Base-by-base conservation (phyloP, 345 rosid genomes). In the Theobroma cacao region DNA sequence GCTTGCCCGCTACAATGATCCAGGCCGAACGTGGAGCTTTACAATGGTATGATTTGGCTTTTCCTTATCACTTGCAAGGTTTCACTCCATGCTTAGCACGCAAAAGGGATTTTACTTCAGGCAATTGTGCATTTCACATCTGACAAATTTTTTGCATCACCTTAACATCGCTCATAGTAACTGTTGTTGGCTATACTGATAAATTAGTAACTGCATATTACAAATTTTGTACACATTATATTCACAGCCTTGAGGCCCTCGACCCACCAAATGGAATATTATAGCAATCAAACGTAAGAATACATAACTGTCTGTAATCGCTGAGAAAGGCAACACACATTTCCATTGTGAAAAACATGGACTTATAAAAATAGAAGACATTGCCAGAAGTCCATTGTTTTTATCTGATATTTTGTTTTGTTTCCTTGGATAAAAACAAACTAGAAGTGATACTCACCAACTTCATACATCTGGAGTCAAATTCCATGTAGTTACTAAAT, bases 1-100 rank as follows among this genome's bases (percentile, higher is more conserved):
- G 86, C 90, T 92, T 59, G 97, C 99, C 52, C 92, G 97, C 68
- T 93, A 95, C 86, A 93, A 95, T 79, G 99, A 93, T 86, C 97
- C 95, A 1, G 93, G 96, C 79, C 78, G 89, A 80, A 95, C 96
- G 53, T 78, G 91, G 96, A 87, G 53, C 86, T 89, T 90, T 78
- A 87, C 80, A 63, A 82, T 92, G 97, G 97, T 95, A 90, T 63
- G 80, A 18, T 52, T 38, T 78, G 38, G 28, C 0, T 31, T 61
- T 71, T 78, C 38, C 60, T 43, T 18, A 33, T 24, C 14, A 4
- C 7, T 15, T 48, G 20, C 7, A 48, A 48, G 7, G 15, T 14
- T 48, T 2, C 5, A 48, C 1, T 48, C 15, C 55, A 48, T 17
- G 13, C 53, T 14, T 48, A 48, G 55, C 20, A 26, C 4, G 63